Evolutionary conservation across 1,139 yeast species (phyloP), one percentile per base, ranked within the genome.

Genomic region (Trichomonascaceae sp.): DNA sequence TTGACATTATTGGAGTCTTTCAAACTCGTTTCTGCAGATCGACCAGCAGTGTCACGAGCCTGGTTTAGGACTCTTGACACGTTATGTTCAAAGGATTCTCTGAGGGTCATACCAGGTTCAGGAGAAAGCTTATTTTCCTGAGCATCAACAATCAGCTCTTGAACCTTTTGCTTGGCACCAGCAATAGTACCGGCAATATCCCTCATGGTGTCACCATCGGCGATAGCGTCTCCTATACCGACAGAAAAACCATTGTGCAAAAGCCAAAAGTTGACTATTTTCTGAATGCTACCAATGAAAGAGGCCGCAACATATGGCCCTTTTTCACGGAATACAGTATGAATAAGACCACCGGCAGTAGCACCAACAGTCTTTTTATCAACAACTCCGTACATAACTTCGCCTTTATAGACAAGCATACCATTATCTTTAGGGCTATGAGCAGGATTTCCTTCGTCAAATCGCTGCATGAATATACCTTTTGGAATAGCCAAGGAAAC

Each of bases 141-240:
- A 2, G 99, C 99, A 66, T 88, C 96, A 63, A 81, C 74, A 59
- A 95, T 93, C 57, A 91, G 91, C 64, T 87, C 95, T 69, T 90
- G 96, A 50, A 95, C 99, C 74, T 91, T 88, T 53, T 80, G 81
- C 70, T 93, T 93, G 18, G 99, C 99, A 60, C 85, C 90, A 56
- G 89, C 84, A 73, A 95, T 95, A 1, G 98, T 91, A 56, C 86
- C 84, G 1, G 97, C 93, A 64, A 95, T 90, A 61, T 85, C 85
- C 64, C 85, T 84, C 96, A 95, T 95, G 43, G 99, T 93, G 47
- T 82, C 85, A n/a, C 91, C 83, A 77, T 95, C 99, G 50, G 99
- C 99, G 76, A 95, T 93, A 3, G 99, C 95, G 74, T 95, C 99
- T 78, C 99, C 99, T 73, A 95, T 93, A 81, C 99, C 99, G 66